These are phyloP conservation scores for Aspergillus chevalieri DNA, from an alignment of 2,329 filamentous ascomycete species.

Conservation along the genomic window DNA sequence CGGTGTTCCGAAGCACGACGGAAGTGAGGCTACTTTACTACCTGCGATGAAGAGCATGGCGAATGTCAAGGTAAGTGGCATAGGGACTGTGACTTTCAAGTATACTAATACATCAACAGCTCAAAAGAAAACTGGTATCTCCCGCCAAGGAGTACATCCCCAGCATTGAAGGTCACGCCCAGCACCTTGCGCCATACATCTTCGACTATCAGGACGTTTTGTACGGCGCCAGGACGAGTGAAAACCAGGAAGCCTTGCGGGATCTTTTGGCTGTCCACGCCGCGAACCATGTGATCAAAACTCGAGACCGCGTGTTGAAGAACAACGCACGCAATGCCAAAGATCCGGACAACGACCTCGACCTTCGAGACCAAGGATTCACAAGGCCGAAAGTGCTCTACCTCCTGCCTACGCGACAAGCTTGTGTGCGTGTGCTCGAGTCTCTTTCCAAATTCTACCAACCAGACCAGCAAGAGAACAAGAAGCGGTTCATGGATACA, in stretches of 20 bases:
- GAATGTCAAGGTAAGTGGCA: conserved; percentile 30
- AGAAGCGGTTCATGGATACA: conserved; percentile 80
- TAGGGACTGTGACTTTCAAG: not conserved
- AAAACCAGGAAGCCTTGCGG: conserved; percentile 64
- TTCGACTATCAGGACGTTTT: conserved; percentile 80
- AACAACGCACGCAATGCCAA: conserved; percentile 76
- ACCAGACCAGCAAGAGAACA: conserved; percentile 90
- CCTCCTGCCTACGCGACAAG: conserved; percentile 79
- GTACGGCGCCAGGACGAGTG: conserved; percentile 63
- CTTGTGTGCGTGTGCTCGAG: conserved; percentile 72
- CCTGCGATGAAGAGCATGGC: conserved; percentile 25
- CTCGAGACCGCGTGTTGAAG: conserved; percentile 83
- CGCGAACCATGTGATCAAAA: conserved; percentile 90
- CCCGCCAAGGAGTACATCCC: conserved; percentile 49
- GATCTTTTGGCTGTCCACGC: conserved; percentile 73
- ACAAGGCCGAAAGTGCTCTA: conserved; percentile 90
- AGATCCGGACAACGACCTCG: conserved; percentile 60
- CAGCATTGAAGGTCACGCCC: conserved; percentile 57
- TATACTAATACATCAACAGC: conserved; percentile 30
- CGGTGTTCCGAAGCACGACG: conserved; percentile 23
- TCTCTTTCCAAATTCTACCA: conserved; percentile 68
- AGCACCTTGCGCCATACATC: conserved; percentile 62
- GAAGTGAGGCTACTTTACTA: conserved; percentile 17
- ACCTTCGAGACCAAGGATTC: conserved; percentile 88
- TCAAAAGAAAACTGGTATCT: conserved; percentile 65